Evolutionary conservation across 176 grass and related monocot species (phyloP), one percentile per base, ranked within the genome.

Genomic region (Microstegium vimineum): DNA sequence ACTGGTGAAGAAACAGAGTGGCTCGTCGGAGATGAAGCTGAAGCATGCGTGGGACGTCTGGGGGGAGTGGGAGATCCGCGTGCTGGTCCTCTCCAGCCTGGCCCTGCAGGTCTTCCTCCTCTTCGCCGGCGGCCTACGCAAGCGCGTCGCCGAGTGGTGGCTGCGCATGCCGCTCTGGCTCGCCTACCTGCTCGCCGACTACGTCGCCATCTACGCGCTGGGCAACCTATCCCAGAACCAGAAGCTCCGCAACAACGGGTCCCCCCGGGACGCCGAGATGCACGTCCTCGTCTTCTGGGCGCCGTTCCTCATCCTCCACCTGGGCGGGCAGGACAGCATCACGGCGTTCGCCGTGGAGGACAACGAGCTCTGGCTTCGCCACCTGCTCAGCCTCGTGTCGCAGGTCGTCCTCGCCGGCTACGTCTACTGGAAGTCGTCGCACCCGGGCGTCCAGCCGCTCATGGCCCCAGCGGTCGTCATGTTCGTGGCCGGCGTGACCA

Each of bases 341-440:
- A 86, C 83, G 2, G 83, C 83, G 38, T 84, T 84, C 63, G 77
- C 82, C 49, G 77, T 84, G 5, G 89, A 86, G 47, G 85, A 83
- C 67, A 85, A 84, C 63, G 73, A 84, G 73, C 82, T 84, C 33
- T 84, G 82, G 82, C 73, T 74, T 59, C 76, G 90, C 33, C 90
- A 91, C 71, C 70, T 91, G 5, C 77, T 91, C 16, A 87, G 81
- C 71, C 36, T 91, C 26, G 14, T 41, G 9, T 49, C 4, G 2
- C 83, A 87, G 64, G 83, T 92, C 37, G 73, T 69, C 3, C 85
- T 89, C 30, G 90, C 83, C 3, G 75, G 80, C 31, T 83, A 89
- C 45, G 86, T 89, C 46, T 92, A 89, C 51, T 42, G 51, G 41
- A 88, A 89, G 83, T 92, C 87, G 83, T 92, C 87, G 0, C 61